Evolutionary conservation across 768 basidiomycete species (phyloP).

Genomic region (Leccinum pellstonianum): DNA sequence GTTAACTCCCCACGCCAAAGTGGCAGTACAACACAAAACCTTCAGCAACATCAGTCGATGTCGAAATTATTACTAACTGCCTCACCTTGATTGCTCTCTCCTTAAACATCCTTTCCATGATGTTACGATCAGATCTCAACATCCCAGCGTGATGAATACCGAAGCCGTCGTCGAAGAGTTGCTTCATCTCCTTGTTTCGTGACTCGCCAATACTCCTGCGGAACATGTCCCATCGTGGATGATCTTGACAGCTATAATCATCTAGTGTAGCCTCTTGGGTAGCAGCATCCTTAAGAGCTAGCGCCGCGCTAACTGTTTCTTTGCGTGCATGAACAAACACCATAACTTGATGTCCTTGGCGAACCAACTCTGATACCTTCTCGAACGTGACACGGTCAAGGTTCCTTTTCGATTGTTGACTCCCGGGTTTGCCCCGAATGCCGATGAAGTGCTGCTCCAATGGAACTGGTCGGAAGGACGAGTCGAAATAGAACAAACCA

Average conservation of each 20-base stretch:
- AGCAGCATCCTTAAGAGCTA: conserved; percentile 76
- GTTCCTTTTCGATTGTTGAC: conserved; percentile 70
- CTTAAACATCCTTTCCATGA: conserved; percentile 94
- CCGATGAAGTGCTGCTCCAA: conserved; percentile 97
- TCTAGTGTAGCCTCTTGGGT: conserved; percentile 66
- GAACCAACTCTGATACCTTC: conserved; percentile 86
- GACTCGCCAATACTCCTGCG: conserved; percentile 77
- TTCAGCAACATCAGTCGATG: conserved; percentile 30
- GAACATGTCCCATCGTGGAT: conserved; percentile 76
- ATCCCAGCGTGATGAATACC: conserved; percentile 99
- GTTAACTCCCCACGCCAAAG: conserved; percentile 99
- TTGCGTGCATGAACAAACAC: conserved; percentile 98
- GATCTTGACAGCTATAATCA: conserved; percentile 78
- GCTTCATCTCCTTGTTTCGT: conserved; percentile 95
- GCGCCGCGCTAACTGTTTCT: conserved; percentile 93
- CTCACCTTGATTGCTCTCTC: conserved; percentile 85
- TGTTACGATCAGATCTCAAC: conserved; percentile 89
- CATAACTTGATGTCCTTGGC: conserved; percentile 97
- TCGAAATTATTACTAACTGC: not conserved
- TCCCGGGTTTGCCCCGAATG: conserved; percentile 83
- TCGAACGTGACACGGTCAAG: conserved; percentile 86
- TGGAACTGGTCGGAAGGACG: conserved; percentile 94
- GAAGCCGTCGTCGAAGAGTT: conserved; percentile 87
- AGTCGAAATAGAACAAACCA: conserved; percentile 96
- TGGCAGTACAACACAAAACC: conserved; percentile 98